phyloP scores from a whole-genome alignment of 108 stramenopile genomes.

The Epipyxis sp. region DNA sequence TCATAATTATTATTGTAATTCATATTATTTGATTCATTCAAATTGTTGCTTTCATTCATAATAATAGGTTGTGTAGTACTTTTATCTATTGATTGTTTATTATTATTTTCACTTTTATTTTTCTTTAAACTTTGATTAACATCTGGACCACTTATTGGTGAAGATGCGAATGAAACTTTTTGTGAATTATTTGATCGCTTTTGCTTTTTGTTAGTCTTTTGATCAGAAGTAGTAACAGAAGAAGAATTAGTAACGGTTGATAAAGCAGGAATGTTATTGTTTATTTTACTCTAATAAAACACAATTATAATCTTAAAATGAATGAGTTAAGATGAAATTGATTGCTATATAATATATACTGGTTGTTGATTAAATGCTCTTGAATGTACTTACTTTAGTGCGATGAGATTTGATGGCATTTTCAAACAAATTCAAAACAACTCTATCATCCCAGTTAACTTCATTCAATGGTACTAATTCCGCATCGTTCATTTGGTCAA shows the following conservation, averaged over 20 bases:
- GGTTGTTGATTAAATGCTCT: not conserved
- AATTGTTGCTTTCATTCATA: not conserved
- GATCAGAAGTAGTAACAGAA: not conserved
- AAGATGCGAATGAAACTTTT: not conserved
- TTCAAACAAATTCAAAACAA: not conserved
- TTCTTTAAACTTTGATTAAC: not conserved
- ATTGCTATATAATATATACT: not conserved
- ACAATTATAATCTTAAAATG: not conserved
- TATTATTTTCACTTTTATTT: not conserved
- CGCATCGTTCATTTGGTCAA: too few species aligned
- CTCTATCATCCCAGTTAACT: conserved; percentile 17
- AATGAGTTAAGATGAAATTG: not conserved
- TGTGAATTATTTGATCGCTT: too few species aligned
- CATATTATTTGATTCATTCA: not conserved
- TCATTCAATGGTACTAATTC: too few species aligned
- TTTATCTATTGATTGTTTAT: not conserved
- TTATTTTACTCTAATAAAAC: not conserved
- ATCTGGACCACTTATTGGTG: not conserved
- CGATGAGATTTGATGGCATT: not conserved
- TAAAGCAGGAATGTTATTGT: not conserved
- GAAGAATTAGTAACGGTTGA: not conserved
- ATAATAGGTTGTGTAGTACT: not conserved
- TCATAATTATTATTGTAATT: too few species aligned
- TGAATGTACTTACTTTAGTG: not conserved
- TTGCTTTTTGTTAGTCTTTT: too few species aligned